These are phyloP conservation scores for Ceratocystis papillata DNA, from an alignment of 2,329 filamentous ascomycete species.

Conservation along the genomic window DNA sequence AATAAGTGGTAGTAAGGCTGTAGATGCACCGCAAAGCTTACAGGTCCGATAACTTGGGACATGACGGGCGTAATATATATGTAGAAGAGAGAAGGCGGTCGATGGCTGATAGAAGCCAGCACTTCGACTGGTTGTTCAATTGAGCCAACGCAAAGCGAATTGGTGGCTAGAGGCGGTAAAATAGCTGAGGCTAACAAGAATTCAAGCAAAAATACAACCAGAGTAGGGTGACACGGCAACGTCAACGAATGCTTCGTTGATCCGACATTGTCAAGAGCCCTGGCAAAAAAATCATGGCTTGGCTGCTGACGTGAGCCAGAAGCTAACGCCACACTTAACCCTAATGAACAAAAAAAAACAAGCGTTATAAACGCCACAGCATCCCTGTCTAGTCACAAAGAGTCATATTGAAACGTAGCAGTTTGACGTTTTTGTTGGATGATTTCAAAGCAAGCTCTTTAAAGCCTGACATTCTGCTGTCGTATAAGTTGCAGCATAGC, in stretches of 20 bases:
- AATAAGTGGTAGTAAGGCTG: neutral
- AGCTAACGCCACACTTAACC: constrained; percentile 21
- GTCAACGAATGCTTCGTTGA: neutral
- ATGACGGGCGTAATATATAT: constrained; percentile 37
- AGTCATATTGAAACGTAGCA: neutral
- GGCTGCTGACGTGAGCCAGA: constrained; percentile 12
- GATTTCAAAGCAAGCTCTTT: constrained; percentile 34
- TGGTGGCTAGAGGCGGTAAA: neutral
- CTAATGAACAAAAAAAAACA: neutral
- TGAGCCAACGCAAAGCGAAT: neutral
- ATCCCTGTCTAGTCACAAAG: neutral
- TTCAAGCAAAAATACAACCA: neutral
- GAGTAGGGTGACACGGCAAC: neutral
- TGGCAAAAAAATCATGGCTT: constrained; percentile 18
- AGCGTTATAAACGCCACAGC: neutral
- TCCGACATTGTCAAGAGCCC: neutral
- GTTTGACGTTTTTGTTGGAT: constrained; percentile 13
- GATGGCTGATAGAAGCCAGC: neutral
- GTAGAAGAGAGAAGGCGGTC: neutral
- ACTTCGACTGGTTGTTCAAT: neutral
- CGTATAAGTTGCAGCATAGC: constrained; percentile 11
- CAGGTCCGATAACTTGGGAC: constrained; percentile 70
- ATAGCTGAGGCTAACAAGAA: neutral
- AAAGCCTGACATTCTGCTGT: neutral
- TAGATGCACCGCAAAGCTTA: constrained; percentile 34